Percentiles rank a stretch among this genome's conserved stretches.
phyloP scores from a whole-genome alignment of 2,329 filamentous ascomycete species.

The Myriosclerotinia duriaeana region DNA sequence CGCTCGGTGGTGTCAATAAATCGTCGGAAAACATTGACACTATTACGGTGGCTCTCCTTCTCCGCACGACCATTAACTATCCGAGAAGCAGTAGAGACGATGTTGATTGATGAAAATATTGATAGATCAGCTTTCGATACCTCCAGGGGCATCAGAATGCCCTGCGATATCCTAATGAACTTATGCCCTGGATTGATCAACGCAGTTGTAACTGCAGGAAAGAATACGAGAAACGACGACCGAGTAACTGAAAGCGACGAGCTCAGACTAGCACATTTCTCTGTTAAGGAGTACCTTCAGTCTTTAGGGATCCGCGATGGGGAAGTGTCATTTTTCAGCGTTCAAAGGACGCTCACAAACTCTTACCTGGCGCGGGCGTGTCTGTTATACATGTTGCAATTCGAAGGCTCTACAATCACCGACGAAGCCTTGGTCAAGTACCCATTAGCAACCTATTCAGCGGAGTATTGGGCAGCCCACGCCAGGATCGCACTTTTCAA shows the following conservation, averaged over 20 bases:
- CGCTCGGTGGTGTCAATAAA: slow-evolving; percentile 31
- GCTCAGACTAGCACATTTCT: slow-evolving; percentile 37
- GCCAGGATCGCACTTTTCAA: neutral
- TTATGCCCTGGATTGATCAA: slow-evolving; percentile 22
- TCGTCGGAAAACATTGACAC: slow-evolving; percentile 30
- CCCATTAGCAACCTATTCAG: slow-evolving; percentile 22
- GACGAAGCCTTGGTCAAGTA: slow-evolving; percentile 23
- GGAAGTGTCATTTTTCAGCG: slow-evolving; percentile 20
- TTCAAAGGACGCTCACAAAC: slow-evolving; percentile 23
- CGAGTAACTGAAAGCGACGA: neutral
- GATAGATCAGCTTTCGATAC: slow-evolving; percentile 30
- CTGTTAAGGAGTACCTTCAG: slow-evolving; percentile 39
- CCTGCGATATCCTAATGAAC: slow-evolving; percentile 31
- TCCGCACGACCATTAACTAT: slow-evolving; percentile 36
- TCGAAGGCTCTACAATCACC: neutral
- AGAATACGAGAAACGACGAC: no score
- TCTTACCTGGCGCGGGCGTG: slow-evolving; percentile 30
- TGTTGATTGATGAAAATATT: slow-evolving; percentile 14
- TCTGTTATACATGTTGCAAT: slow-evolving; percentile 25
- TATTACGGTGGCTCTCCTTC: slow-evolving; percentile 36
- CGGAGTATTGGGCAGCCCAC: slow-evolving; percentile 23
- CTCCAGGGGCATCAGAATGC: slow-evolving; percentile 38
- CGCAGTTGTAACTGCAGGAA: neutral
- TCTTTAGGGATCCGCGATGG: slow-evolving; percentile 30
- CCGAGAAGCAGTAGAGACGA: slow-evolving; percentile 29